Base-by-base conservation (phyloP, 345 rosid genomes). In the Salix purpurea region DNA sequence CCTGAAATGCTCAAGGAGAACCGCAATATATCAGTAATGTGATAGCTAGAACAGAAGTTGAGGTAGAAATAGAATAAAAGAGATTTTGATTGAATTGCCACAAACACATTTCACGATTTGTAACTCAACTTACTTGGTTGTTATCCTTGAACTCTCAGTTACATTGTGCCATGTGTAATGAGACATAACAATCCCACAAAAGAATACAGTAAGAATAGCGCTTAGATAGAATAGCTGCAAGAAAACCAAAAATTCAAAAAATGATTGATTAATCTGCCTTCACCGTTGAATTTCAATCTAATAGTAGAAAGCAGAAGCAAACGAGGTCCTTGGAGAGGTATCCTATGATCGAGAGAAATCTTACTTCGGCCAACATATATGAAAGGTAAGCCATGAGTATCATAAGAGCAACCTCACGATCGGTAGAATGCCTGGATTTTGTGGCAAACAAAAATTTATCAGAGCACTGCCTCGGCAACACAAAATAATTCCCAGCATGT, bases 121-220 rank as follows among this genome's bases (percentile, higher is more conserved):
- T 72, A 66, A 28, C 58, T 64, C 36, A 9, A 80, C 92, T 6
- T 86, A 95, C 98, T 90, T 93, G 0, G 98, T 93, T 26, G 98
- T 93, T 48, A 96, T 96, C 83, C 96, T 90, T 74, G 98, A 96
- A 73, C 96, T 88, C 77, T 91, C 91, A 28, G 98, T 91, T 73
- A 95, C 91, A 65, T 95, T 93, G 74, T 95, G 98, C 99, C 99
- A 93, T 14, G 99, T 96, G 73, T 93, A 96, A 71, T 93, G 98
- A 69, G 99, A 93, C 99, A 96, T 95, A 67, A 89, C 92, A 74
- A 95, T 95, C 77, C 99, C 99, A 67, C 99, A 93, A 74, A 95
- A 95, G 89, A 95, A 95, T 14, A 95, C 97, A 0, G 99, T 93
- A 81, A 95, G 93, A 78, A 95, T 95, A 76, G 90, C 96, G 73